Conservation (phyloP, 1,284 basidiomycete species). For the Heterobasidion irregulare region DNA sequence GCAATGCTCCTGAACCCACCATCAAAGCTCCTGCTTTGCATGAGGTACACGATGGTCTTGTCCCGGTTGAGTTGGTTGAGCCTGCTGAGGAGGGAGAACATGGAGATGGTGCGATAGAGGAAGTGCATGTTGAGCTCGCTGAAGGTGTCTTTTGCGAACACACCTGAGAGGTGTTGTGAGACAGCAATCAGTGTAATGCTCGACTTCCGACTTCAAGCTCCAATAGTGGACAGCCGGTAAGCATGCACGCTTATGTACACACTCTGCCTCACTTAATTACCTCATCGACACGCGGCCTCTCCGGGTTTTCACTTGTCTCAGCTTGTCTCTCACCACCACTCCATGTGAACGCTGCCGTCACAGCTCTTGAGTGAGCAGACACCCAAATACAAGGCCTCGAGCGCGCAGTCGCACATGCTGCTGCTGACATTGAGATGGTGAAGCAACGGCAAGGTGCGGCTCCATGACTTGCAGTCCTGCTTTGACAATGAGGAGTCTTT, state of each 20-base stretch:
- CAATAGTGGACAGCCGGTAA: too few relatives aligned
- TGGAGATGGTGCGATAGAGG: slow-evolving; percentile 78
- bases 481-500: slow-evolving; percentile 39
- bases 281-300: too few relatives aligned
- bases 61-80: slow-evolving; percentile 57
- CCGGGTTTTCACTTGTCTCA: too few relatives aligned
- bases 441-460: slow-evolving; percentile 35
- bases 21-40: slow-evolving; percentile 89
- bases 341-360: background rate
- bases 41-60: slow-evolving; percentile 56
- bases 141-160: slow-evolving; percentile 85
- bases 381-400: slow-evolving; percentile 43
- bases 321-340: too few relatives aligned
- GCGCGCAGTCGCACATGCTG: slow-evolving; percentile 32
- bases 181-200: too few relatives aligned
- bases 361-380: slow-evolving; percentile 42
- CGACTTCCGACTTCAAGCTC: too few relatives aligned
- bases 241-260: too few relatives aligned
- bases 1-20: slow-evolving; percentile 83
- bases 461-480: slow-evolving; percentile 41
- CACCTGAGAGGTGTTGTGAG: slow-evolving; percentile 50
- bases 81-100: slow-evolving; percentile 74
- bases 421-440: slow-evolving; percentile 36
- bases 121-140: slow-evolving; percentile 94
- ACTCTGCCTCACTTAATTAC: too few relatives aligned